Percentiles rank a stretch among this genome's conserved stretches.
Conservation (phyloP, 345 rosid genomes). For the Hibiscus mutabilis region DNA sequence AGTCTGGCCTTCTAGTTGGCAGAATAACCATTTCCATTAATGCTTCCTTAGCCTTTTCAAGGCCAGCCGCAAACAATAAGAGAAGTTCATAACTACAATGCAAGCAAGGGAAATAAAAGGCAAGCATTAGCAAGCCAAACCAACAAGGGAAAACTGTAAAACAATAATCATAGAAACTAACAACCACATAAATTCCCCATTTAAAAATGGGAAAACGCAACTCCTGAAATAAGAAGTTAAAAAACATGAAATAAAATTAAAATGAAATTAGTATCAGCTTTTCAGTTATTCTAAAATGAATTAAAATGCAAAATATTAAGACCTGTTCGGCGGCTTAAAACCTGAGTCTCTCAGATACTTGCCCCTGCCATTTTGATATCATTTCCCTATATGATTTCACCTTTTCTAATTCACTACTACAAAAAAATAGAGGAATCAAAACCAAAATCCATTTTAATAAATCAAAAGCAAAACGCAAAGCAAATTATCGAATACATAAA, state of each 20-base stretch:
- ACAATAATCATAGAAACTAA: not conserved
- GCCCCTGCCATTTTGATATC: conserved; percentile 85
- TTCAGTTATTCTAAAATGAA: not conserved
- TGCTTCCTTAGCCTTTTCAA: conserved; percentile 93
- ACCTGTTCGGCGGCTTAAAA: conserved; percentile 59
- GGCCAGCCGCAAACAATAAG: conserved; percentile 59
- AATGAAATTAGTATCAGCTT: not conserved
- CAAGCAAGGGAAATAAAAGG: not conserved
- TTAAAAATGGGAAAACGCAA: too few relatives aligned
- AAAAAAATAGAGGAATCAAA: not conserved
- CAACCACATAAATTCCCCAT: not conserved
- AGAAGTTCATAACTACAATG: conserved; percentile 11
- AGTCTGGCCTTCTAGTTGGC: conserved; percentile 86
- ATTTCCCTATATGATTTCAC: conserved; percentile 75
- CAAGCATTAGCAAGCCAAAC: not conserved
- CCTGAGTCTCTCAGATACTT: conserved; percentile 82
- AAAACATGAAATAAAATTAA: too few relatives aligned
- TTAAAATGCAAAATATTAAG: not conserved
- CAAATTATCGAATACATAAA: conserved; percentile 31
- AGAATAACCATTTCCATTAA: conserved; percentile 94
- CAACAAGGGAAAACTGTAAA: not conserved
- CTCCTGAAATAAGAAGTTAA: too few relatives aligned
- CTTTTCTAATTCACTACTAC: conserved; percentile 66
- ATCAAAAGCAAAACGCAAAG: not conserved
- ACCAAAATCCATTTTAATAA: not conserved